Evolutionary conservation across 257 asterid genomes (phyloP).

Genomic region (Plectranthus barbatus): DNA sequence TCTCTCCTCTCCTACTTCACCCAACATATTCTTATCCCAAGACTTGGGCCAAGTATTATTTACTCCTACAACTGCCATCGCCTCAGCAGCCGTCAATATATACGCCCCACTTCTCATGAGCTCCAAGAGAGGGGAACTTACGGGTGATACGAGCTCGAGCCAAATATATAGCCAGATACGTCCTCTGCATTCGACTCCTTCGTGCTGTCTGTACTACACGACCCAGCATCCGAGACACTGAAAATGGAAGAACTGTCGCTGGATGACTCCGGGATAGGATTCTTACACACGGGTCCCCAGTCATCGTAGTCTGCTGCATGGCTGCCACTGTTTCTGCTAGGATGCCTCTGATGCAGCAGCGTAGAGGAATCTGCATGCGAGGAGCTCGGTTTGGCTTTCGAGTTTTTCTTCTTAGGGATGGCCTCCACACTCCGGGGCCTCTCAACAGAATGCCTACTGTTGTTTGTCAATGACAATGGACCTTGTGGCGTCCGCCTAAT

Average conservation of each 20-base stretch:
- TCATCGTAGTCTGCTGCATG: not conserved
- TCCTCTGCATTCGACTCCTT: constrained; percentile 30
- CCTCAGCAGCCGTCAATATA: not conserved
- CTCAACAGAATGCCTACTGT: constrained; percentile 6
- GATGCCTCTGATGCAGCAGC: constrained; percentile 9
- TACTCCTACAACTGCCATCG: constrained; percentile 14
- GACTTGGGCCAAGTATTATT: constrained; percentile 11
- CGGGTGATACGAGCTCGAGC: constrained; percentile 11
- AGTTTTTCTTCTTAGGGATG: constrained; percentile 10
- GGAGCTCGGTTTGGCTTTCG: not conserved
- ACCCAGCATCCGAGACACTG: constrained; percentile 35
- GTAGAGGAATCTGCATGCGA: not conserved
- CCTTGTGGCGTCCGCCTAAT: constrained; percentile 25
- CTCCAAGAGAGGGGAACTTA: not conserved
- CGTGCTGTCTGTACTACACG: constrained; percentile 35
- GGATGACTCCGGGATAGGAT: constrained; percentile 15
- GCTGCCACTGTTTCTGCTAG: constrained; percentile 3
- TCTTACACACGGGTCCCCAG: constrained; percentile 6
- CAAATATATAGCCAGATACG: constrained; percentile 28
- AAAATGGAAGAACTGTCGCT: constrained; percentile 30
- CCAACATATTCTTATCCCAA: not conserved
- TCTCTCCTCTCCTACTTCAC: no score
- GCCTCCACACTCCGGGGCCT: constrained; percentile 13
- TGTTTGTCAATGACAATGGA: constrained; percentile 4
- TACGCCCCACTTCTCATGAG: not conserved